Evolutionary conservation across 306 rosid species (phyloP).

Genomic region (Ceratonia siliqua): DNA sequence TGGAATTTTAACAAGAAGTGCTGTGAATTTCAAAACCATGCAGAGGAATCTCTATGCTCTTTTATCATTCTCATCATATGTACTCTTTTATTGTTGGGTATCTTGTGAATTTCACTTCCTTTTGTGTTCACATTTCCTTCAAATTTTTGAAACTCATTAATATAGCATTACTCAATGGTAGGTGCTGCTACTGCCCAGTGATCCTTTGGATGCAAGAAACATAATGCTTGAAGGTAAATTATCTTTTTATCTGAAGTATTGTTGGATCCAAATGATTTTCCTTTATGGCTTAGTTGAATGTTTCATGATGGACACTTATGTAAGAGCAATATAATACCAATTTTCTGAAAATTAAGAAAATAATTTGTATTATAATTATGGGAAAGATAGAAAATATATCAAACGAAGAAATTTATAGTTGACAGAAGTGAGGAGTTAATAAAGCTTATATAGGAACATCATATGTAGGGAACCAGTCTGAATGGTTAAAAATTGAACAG

Average conservation of each 20-base stretch:
- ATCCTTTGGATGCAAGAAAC: constrained; percentile 96
- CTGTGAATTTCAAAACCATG: constrained; percentile 23
- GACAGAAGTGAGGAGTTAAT: constrained; percentile 13
- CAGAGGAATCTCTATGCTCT: constrained; percentile 2
- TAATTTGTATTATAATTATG: background rate
- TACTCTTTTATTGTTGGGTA: constrained; percentile 18
- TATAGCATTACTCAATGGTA: constrained; percentile 33
- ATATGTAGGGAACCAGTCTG: constrained; percentile 14
- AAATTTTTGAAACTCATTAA: constrained; percentile 33
- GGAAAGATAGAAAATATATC: background rate
- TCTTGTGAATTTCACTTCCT: background rate
- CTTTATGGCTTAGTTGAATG: constrained; percentile 24
- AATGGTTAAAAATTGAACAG: constrained; percentile 23
- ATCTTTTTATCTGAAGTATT: constrained; percentile 26
- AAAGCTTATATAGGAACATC: constrained; percentile 5
- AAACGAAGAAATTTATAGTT: constrained; percentile 19
- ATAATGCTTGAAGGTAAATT: constrained; percentile 91
- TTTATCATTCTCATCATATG: constrained; percentile 11
- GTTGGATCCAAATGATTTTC: constrained; percentile 22
- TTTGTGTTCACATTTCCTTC: constrained; percentile 13
- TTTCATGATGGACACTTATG: constrained; percentile 19
- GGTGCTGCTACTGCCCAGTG: constrained; percentile 83
- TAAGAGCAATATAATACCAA: background rate
- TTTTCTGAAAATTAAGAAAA: background rate
- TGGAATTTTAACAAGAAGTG: background rate